phyloP scores from a whole-genome alignment of 129 eudicot genomes.

The Daucus carota region DNA sequence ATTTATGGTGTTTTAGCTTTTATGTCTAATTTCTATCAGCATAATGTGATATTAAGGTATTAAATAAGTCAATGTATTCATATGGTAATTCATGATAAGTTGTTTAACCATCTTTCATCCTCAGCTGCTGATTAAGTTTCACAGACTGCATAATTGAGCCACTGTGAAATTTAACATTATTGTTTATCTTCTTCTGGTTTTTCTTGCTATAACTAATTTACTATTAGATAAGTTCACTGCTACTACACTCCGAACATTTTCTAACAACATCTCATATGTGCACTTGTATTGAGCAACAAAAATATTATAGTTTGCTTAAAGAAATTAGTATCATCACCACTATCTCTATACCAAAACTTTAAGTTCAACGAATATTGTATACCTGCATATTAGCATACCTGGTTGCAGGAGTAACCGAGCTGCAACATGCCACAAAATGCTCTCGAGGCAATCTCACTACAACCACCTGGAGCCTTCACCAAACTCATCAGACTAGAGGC shows the following conservation, averaged over 20 bases:
- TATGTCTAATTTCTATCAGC: not conserved
- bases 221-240: not conserved
- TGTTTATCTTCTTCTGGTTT: not conserved
- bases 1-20: not conserved
- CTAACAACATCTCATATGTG: not conserved
- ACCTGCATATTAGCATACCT: not conserved
- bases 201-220: not conserved
- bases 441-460: not conserved
- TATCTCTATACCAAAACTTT: not conserved
- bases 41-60: not conserved
- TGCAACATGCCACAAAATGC: not conserved
- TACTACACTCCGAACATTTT: not conserved
- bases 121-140: not conserved
- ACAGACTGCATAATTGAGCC: not conserved
- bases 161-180: not conserved
- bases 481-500: not conserved
- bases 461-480: slow-evolving; percentile 7
- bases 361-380: not conserved
- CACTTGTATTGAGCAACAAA: not conserved
- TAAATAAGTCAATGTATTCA: not conserved
- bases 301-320: not conserved
- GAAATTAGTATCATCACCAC: not conserved
- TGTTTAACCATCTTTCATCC: not conserved
- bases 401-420: not conserved
- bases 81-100: not conserved